phyloP scores from a whole-genome alignment of 176 grass and related monocot species.

The Oryza meyeriana region DNA sequence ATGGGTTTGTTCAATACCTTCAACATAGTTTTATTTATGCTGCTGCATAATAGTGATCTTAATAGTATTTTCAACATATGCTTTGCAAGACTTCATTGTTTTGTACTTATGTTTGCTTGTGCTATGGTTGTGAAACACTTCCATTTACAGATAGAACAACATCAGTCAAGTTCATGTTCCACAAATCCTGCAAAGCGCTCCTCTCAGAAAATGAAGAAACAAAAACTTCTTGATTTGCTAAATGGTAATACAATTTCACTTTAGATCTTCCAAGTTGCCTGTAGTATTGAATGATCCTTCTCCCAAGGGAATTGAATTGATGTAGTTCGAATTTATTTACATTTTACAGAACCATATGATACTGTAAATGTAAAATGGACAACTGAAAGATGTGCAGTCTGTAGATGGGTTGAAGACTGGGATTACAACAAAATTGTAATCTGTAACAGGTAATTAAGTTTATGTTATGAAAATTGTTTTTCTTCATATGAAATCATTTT shows the following conservation, averaged over 20 bases:
- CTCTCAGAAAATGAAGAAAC: slow-evolving; percentile 91
- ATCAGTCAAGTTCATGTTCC: slow-evolving; percentile 52
- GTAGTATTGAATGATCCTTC: slow-evolving; percentile 16
- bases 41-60: slow-evolving; percentile 25
- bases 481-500: slow-evolving; percentile 4
- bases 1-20: slow-evolving; percentile 60
- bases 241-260: slow-evolving; percentile 51
- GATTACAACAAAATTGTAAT: slow-evolving; percentile 99
- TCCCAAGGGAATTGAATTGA: slow-evolving; percentile 1
- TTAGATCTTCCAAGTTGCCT: slow-evolving; percentile 7
- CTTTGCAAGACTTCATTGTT: background rate
- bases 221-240: slow-evolving; percentile 73
- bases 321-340: slow-evolving; percentile 12
- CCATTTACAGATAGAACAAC: slow-evolving; percentile 69
- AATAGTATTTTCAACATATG: background rate
- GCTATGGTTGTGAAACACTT: slow-evolving; percentile 30
- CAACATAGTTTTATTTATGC: slow-evolving; percentile 14
- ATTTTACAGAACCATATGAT: slow-evolving; percentile 86
- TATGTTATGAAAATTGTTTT: slow-evolving; percentile 7
- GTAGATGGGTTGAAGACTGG: slow-evolving; percentile 99
- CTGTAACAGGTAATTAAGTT: slow-evolving; percentile 72
- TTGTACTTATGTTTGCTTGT: slow-evolving; percentile 9
- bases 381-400: slow-evolving; percentile 96
- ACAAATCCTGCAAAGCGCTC: slow-evolving; percentile 61
- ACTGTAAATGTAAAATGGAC: slow-evolving; percentile 88